Evolutionary conservation across 2,329 filamentous ascomycete species (phyloP).

Genomic region (Colletotrichum salicis): DNA sequence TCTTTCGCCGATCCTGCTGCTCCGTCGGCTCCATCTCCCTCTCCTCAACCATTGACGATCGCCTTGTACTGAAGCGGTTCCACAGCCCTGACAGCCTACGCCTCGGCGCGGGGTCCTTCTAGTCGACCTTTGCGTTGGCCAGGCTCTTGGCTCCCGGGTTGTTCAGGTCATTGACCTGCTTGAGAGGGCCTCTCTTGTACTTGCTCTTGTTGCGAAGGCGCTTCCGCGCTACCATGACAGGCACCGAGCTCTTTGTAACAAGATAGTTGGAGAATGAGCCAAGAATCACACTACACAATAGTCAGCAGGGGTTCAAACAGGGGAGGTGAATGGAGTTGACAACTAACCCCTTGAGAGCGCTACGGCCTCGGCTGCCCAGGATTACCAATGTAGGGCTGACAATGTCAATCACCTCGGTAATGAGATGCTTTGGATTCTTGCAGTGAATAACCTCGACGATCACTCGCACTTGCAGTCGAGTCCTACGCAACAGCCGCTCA

Average conservation of each 20-base stretch:
- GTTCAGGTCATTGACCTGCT: conserved; percentile 83
- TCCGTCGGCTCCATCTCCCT: neutral
- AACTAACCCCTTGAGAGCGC: conserved; percentile 89
- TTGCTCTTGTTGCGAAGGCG: conserved; percentile 88
- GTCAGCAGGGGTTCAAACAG: conserved; percentile 43
- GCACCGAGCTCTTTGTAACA: conserved; percentile 94
- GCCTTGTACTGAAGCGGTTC: neutral
- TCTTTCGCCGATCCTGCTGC: conserved; percentile 2
- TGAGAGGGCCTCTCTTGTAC: conserved; percentile 76
- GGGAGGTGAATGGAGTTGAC: neutral
- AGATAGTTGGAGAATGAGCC: conserved; percentile 98
- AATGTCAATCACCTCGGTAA: conserved; percentile 96
- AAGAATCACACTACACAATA: conserved; percentile 78
- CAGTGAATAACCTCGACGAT: conserved; percentile 98
- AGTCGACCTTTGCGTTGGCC: conserved; percentile 81
- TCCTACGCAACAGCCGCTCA: conserved; percentile 88
- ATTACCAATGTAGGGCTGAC: conserved; percentile 93
- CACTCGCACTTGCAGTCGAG: conserved; percentile 88
- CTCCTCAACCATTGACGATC: neutral
- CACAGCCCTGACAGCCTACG: conserved; percentile 23
- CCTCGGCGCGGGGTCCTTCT: conserved; percentile 38
- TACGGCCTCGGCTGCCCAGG: conserved; percentile 89
- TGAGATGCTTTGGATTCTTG: conserved; percentile 96
- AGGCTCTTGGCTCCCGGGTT: conserved; percentile 75
- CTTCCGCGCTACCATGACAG: conserved; percentile 97